Evolutionary conservation across 495 filamentous ascomycete species (phyloP), one percentile per base, ranked within the genome.

Genomic region (Wilcoxina mikolae): DNA sequence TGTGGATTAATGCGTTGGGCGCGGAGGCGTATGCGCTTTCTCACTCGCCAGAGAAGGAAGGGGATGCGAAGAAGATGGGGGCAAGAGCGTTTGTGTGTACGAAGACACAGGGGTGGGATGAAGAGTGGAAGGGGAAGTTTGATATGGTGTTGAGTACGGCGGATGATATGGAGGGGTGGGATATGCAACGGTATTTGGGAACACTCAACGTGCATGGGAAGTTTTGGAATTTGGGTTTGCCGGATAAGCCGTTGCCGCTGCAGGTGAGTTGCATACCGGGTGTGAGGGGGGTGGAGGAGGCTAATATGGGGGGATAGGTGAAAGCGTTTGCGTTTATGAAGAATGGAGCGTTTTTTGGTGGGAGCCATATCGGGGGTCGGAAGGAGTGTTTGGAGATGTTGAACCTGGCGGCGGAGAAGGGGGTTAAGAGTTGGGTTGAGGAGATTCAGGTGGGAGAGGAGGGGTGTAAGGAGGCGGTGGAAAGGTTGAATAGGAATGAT

Each of bases 341-440:
- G 33, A 38, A 38, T 10, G 81, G 79, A 15, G 75, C 74, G 54
- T 77, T 79, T 56, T 74, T 87, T 25, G 76, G 77, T 2, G 81
- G 76, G 3, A 81, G 74, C 54, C 84, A 88, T 64, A 74, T 88
- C 58, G 83, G 85, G 2, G 81, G 77, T 59, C 72, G 82, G 9
- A 71, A 73, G 23, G 85, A 89, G 76, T 83, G 81, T 73, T 57
- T 82, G 44, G 72, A 69, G 26, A 88, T 90, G 85, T 64, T 89
- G 66, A 75, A 84, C 70, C 62, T 89, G 55, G 83, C 82, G 2
- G 78, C 76, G 3, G 82, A 89, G 64, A 81, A 84, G 78, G 75
- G 77, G n/a, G 69, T 90, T 29, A 77, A 78, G 67, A 76, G 78
- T 12, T 76, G 75, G 74, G 81, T 88, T 23, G 75, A 88, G 72